Evolutionary conservation across 2,329 filamentous ascomycete species (phyloP), one percentile per base, ranked within the genome.

Genomic region (Ramularia endophylla): DNA sequence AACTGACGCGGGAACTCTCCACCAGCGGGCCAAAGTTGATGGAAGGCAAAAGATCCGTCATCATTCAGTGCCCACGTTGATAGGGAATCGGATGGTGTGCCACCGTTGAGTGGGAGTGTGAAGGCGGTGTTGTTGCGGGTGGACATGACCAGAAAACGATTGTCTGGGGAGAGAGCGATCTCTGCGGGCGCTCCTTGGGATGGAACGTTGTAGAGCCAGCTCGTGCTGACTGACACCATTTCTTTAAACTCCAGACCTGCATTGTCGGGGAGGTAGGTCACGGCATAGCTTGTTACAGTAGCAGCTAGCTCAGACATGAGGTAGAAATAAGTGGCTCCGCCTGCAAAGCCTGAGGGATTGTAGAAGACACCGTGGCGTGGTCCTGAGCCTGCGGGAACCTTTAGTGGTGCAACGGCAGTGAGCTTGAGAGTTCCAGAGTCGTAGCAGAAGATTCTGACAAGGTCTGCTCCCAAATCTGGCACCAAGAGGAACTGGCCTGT

Each of bases 1-100:
- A 86, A 83, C 29, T 83, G 81, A 16, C 85, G 73, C 0, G 85
- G 85, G 41, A 72, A 74, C 6, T 65, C 61, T 2, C 85, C 85
- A 36, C 81, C 81, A 0, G 79, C 74, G 0, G 82, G 70, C n/a
- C 73, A 72, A 19, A 78, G 68, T 52, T 82, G 74, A 3, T 77
- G 59, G 41, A 77, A 71, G 5, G 40, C 29, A 0, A 56, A 62
- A 18, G 87, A 67, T 1, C 62, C 66, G 5, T 81, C 83, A n/a
- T 72, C 73, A 52, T 78, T 63, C 50, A 86, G 74, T 41, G 66
- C 56, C 65, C 78, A 86, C 44, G 70, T 78, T 46, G 81, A 72
- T 40, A 89, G 64, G 1, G 82, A 75, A 60, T 86, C 82, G 0
- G 65, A 68, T 2, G n/a, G n/a, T n/a, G 50, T 42, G 36, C 51